Conservation (phyloP, 73 alveolate genomes). For the Stentor coeruleus region DNA sequence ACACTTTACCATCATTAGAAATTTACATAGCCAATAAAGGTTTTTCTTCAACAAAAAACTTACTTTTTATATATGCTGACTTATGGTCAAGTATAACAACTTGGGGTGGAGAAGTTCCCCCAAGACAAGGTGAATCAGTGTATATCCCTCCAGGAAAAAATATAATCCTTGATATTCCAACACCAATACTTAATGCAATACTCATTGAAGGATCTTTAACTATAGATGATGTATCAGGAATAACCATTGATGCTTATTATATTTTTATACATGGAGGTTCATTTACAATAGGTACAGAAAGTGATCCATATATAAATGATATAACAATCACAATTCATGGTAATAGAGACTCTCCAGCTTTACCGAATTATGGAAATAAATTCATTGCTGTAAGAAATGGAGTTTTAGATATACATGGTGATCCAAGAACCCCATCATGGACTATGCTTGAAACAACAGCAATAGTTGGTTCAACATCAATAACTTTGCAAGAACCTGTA, state of each 20-base stretch:
- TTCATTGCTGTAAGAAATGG: slow-evolving; percentile 45
- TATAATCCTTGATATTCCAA: slow-evolving; percentile 37
- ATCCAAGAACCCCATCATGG: slow-evolving; percentile 65
- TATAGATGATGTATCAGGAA: slow-evolving; percentile 27
- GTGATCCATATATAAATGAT: slow-evolving; percentile 50
- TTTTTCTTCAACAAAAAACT: slow-evolving; percentile 25
- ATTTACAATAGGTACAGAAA: slow-evolving; percentile 65
- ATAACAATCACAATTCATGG: slow-evolving; percentile 71
- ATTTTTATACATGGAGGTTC: background rate
- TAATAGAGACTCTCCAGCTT: slow-evolving; percentile 56
- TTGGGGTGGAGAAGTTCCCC: slow-evolving; percentile 61
- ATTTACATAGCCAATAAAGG: slow-evolving; percentile 26
- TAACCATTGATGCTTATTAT: slow-evolving; percentile 27
- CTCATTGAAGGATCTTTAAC: slow-evolving; percentile 41
- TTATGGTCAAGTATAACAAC: slow-evolving; percentile 33
- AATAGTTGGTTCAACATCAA: slow-evolving; percentile 39
- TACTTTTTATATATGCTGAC: slow-evolving; percentile 29
- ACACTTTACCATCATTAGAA: slow-evolving; percentile 5
- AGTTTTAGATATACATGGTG: slow-evolving; percentile 72
- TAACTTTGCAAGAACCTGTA: slow-evolving; percentile 42
- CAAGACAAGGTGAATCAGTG: slow-evolving; percentile 37
- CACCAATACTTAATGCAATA: slow-evolving; percentile 36
- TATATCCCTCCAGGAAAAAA: slow-evolving; percentile 43
- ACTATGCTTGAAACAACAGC: slow-evolving; percentile 63
- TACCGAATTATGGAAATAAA: slow-evolving; percentile 40